Percentiles rank a stretch among this genome's conserved stretches.
Evolutionary conservation across 306 rosid genomes (phyloP).

Genomic region (Ochetophila trinervis): DNA sequence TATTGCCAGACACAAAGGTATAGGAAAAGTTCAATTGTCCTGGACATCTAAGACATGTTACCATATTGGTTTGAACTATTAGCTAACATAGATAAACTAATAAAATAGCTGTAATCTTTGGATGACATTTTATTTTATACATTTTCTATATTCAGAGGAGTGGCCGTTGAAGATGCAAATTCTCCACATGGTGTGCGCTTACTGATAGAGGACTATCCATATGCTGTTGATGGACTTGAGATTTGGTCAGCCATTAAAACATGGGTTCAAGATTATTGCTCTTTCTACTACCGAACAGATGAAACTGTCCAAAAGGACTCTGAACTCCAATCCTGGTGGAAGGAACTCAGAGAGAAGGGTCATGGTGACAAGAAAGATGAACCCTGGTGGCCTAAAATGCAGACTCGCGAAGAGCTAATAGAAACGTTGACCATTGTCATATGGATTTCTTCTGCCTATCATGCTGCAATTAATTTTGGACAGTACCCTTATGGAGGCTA

Average conservation of each 20-base stretch:
- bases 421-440: conserved; percentile 57
- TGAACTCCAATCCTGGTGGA: conserved; percentile 81
- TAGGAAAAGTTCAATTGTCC: neutral
- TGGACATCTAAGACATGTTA: no score
- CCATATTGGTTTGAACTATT: no score
- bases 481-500: conserved; percentile 75
- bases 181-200: conserved; percentile 53
- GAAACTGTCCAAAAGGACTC: conserved; percentile 30
- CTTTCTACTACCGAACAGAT: conserved; percentile 49
- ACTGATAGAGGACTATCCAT: conserved; percentile 71
- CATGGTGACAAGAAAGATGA: conserved; percentile 64
- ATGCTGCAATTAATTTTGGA: conserved; percentile 79
- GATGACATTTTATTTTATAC: neutral
- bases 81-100: neutral
- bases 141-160: conserved; percentile 46
- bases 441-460: conserved; percentile 72
- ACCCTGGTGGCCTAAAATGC: conserved; percentile 83
- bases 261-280: conserved; percentile 65
- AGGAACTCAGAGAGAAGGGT: conserved; percentile 59
- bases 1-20: no score
- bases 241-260: conserved; percentile 60
- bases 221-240: conserved; percentile 78
- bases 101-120: neutral
- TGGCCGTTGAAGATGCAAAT: conserved; percentile 58
- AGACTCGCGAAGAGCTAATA: conserved; percentile 41